A percentile compares a stretch with the other conserved stretches of the same genome.
Conservation (phyloP, 1,284 basidiomycete genomes). For the Cryptococcus sp. region DNA sequence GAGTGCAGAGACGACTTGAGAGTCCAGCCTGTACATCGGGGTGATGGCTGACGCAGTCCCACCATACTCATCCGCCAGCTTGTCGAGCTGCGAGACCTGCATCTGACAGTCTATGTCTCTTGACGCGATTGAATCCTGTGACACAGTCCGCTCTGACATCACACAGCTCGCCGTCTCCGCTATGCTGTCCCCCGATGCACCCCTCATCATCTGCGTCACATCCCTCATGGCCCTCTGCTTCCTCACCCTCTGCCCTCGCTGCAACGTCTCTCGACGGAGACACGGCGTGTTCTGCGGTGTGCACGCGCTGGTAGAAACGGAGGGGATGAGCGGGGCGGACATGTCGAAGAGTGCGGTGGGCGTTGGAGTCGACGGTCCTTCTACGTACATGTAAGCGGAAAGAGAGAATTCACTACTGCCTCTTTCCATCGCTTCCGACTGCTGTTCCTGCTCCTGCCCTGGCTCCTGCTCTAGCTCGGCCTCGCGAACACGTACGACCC, state of each 20-base stretch:
- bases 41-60: too few relatives aligned
- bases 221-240: neutral
- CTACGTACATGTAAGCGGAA: neutral
- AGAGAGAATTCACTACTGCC: constrained; percentile 12
- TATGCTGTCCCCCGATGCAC: constrained; percentile 1
- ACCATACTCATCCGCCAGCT: too few relatives aligned
- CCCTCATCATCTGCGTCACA: neutral
- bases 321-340: constrained; percentile 26
- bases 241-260: constrained; percentile 13
- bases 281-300: constrained; percentile 30
- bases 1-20: constrained; percentile 23
- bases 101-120: too few relatives aligned
- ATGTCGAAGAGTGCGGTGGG: constrained; percentile 30
- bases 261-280: constrained; percentile 18
- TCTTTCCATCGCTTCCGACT: constrained; percentile 6
- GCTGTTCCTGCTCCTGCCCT: neutral
- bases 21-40: constrained; percentile 24
- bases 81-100: too few relatives aligned
- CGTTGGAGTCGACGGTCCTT: neutral
- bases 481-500: constrained; percentile 14
- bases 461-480: neutral
- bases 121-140: too few relatives aligned
- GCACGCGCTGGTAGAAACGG: constrained; percentile 11
- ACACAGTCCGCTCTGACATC: too few relatives aligned
- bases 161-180: neutral